Evolutionary conservation across 306 rosid species (phyloP), one percentile per base, ranked within the genome.

Genomic region (Hylodesmum podocarpum): DNA sequence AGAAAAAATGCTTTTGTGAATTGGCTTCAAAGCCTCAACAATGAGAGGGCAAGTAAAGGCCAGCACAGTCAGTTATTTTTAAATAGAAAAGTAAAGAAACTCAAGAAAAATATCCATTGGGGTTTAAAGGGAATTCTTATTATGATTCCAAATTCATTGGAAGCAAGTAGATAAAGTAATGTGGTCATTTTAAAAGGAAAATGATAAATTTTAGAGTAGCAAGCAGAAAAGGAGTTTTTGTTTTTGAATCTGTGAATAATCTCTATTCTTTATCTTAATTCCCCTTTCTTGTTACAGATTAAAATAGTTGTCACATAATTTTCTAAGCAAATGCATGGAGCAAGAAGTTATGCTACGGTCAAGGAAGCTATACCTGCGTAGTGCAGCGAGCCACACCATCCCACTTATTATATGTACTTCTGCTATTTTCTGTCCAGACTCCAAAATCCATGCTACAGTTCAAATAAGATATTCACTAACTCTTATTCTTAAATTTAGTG

Each of bases 361-460:
- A 34, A 61, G 68, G 41, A 54, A 74, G 21, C 51, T 21, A 34
- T 84, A 90, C 97, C 97, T 92, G 97, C 3, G 87, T 86, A 29
- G 96, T 88, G 83, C 82, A 57, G 79, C 96, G 96, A 82, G 96
- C 93, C 66, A 92, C 97, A 0, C 89, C 91, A 72, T 92, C 96
- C 93, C 92, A 86, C 83, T 92, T 92, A 89, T 90, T 90, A 78
- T 88, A 92, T 64, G 87, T 83, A 78, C 86, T 79, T 84, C 93
- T 82, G 92, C 97, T 92, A 86, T 87, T 90, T 66, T 92, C 96
- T 49, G 93, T 86, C 97, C 97, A 92, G 24, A 87, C 83, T 82
- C 97, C 97, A 36, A 87, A 80, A 84, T 92, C 97, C 97, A 92
- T 90, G 75, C 96, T 92, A 64, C 91, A 88, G 37, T n/a, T 28